These are phyloP conservation scores for Tothia fuscella DNA, from an alignment of 2,329 filamentous ascomycete genomes.

Conservation along the genomic window DNA sequence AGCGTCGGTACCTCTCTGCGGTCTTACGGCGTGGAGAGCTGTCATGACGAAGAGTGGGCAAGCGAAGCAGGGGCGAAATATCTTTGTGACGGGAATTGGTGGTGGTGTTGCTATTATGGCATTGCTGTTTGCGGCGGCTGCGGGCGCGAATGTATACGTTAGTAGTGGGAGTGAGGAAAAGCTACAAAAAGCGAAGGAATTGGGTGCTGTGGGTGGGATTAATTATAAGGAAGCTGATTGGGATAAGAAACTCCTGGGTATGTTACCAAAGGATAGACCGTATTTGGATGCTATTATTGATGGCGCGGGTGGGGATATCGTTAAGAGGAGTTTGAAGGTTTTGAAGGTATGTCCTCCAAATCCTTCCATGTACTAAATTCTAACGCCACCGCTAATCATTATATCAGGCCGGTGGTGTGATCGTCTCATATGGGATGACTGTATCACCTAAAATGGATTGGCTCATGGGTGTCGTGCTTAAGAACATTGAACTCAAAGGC, in stretches of 20 bases:
- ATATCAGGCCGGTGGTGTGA: constrained; percentile 69
- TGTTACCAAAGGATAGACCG: constrained; percentile 53
- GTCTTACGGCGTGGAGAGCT: constrained; percentile 80
- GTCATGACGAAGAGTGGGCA: constrained; percentile 65
- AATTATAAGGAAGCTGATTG: constrained; percentile 67
- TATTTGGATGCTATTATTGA: constrained; percentile 78
- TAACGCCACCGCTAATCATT: too few relatives aligned
- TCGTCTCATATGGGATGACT: constrained; percentile 88
- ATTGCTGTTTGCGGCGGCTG: constrained; percentile 64
- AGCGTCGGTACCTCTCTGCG: constrained; percentile 74
- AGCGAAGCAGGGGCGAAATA: constrained; percentile 52
- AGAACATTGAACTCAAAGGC: constrained; percentile 77
- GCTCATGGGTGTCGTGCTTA: constrained; percentile 69
- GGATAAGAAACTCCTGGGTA: constrained; percentile 58
- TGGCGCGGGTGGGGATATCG: constrained; percentile 76
- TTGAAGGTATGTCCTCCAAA: constrained; percentile 51
- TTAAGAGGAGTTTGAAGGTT: constrained; percentile 54
- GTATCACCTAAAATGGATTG: constrained; percentile 74
- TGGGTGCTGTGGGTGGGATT: constrained; percentile 76
- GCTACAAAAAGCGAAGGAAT: constrained; percentile 54
- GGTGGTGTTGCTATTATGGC: constrained; percentile 80
- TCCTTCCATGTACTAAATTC: too few relatives aligned
- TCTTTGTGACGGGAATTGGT: constrained; percentile 83
- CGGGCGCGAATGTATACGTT: constrained; percentile 69
- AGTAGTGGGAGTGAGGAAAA: constrained; percentile 65